Base-by-base conservation (phyloP, 805 yeast species). In the Pichia occidentalis region DNA sequence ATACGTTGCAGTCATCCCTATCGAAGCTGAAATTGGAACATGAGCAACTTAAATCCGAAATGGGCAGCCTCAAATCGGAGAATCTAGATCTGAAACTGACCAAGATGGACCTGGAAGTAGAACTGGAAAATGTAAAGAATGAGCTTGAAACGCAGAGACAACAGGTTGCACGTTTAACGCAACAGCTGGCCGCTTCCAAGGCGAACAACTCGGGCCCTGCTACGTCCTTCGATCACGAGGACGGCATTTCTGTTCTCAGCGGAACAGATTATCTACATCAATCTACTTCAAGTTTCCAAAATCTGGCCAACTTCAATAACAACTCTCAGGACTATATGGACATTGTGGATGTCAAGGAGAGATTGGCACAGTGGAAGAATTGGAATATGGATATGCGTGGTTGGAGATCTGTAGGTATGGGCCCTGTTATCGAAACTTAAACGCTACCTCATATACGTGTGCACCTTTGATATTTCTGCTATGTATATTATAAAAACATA, bases 341-440 rank as follows among this genome's bases (percentile, higher is more conserved):
- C 44, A 71, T 75, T 6, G 70, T 70, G 10, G 77, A 75, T 49
- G 68, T 75, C 46, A 65, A 71, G 45, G 79, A 76, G 38, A 67
- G 71, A 31, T 60, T 88, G 47, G 65, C 69, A 53, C 76, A 75
- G 47, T 88, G 94, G 94, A 78, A 77, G 47, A 77, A 75, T 34
- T 88, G 88, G 87, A 85, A 81, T 52, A 71, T 86, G 3, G 95
- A 88, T 52, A 84, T 88, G 94, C 70, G 85, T 19, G 50, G 56
- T 11, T 88, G 97, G 97, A 70, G 81, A 53, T 72, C 79, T 36
- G 65, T 75, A 13, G 86, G 85, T 1, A 63, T 71, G 36, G 87
- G 87, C 2, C 79, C 84, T 3, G 54, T 70, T 4, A 63, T 80
- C 11, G 77, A 75, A 32, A n/a, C n/a, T n/a, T n/a, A n/a, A n/a